Percentiles rank a stretch among this genome's conserved stretches.
Conservation (phyloP, 1,284 basidiomycete genomes). For the Cutaneotrichosporon curvatum region DNA sequence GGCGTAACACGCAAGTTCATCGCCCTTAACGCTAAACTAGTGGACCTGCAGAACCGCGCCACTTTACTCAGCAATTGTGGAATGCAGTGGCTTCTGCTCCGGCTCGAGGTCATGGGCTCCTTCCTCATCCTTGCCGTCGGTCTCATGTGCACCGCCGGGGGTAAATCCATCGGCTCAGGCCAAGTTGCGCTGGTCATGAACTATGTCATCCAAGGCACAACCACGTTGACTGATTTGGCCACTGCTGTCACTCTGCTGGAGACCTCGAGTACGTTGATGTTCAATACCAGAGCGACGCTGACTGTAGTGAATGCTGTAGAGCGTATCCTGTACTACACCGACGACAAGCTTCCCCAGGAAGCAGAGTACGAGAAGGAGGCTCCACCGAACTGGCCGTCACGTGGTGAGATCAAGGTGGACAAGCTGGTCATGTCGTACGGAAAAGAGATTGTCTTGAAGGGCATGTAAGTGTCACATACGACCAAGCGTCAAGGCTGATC, state of each 20-base stretch:
- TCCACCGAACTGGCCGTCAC: constrained; percentile 48
- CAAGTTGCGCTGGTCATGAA: constrained; percentile 65
- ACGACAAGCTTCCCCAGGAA: constrained; percentile 55
- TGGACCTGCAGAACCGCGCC: constrained; percentile 82
- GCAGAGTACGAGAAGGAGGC: constrained; percentile 54
- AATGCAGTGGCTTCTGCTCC: constrained; percentile 61
- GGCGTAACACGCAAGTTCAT: constrained; percentile 62
- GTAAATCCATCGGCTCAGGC: constrained; percentile 56
- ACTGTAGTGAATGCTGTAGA: constrained; percentile 56
- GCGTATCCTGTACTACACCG: constrained; percentile 58
- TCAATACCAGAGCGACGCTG: background rate
- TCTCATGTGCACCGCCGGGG: constrained; percentile 43
- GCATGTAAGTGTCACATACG: background rate
- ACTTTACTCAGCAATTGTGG: constrained; percentile 68
- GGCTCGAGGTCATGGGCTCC: constrained; percentile 64
- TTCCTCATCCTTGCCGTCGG: constrained; percentile 59
- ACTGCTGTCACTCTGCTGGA: constrained; percentile 52
- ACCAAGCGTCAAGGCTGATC: background rate
- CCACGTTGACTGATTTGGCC: constrained; percentile 48
- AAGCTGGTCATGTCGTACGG: constrained; percentile 47
- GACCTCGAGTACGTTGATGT: background rate
- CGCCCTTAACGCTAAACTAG: constrained; percentile 61
- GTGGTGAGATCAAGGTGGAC: constrained; percentile 35
- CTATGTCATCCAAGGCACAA: constrained; percentile 48
- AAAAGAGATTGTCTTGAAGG: constrained; percentile 46